phyloP scores from a whole-genome alignment of 73 alveolate species.

The Halteria grandinella region DNA sequence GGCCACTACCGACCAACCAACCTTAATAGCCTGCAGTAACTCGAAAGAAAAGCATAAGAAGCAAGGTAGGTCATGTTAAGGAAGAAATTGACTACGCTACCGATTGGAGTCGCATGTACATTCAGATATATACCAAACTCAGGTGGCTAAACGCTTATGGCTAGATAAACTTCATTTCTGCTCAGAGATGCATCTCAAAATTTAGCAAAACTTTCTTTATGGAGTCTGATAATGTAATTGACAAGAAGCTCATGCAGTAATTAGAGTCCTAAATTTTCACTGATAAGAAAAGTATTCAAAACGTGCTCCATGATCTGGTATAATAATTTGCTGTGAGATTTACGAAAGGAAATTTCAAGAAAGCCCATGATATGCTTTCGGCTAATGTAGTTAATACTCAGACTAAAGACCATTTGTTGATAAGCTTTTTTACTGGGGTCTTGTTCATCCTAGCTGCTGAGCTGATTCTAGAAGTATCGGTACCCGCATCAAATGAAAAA shows the following conservation, averaged over 20 bases:
- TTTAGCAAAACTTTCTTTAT: too few species aligned
- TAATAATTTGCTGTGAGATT: background rate
- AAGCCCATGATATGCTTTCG: slow-evolving; percentile 22
- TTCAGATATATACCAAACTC: background rate
- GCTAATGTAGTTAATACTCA: background rate
- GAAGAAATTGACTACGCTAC: slow-evolving; percentile 47
- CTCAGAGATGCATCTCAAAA: too few species aligned
- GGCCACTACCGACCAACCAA: too few species aligned
- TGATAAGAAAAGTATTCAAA: background rate
- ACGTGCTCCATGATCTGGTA: background rate
- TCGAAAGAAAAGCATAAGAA: background rate
- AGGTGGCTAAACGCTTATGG: slow-evolving; percentile 47
- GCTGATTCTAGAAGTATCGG: background rate
- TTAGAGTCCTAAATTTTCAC: background rate
- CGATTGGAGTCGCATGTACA: slow-evolving; percentile 54
- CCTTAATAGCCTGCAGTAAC: background rate
- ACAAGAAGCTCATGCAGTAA: background rate
- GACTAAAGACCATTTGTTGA: slow-evolving; percentile 35
- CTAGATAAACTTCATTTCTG: slow-evolving; percentile 45
- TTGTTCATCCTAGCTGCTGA: slow-evolving; percentile 2
- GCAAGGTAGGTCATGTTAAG: too few species aligned
- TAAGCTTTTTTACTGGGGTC: slow-evolving; percentile 27
- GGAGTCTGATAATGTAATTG: slow-evolving; percentile 21
- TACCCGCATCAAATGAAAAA: slow-evolving; percentile 1
- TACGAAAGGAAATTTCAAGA: background rate